Conservation (phyloP, 345 rosid species). For the Erodium maritimum region DNA sequence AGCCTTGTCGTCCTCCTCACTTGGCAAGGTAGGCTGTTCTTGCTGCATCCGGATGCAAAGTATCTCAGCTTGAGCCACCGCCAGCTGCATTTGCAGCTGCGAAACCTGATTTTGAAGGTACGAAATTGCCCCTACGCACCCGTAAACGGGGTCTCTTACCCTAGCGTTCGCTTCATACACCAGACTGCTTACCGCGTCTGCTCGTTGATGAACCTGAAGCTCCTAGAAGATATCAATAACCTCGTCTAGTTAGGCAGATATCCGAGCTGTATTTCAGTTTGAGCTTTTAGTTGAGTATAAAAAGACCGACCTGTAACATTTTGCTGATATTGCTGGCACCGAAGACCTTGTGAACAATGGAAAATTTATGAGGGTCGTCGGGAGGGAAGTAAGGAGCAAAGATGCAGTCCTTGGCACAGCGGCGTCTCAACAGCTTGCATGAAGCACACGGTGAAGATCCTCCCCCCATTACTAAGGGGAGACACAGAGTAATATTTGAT, state of each 20-base stretch:
- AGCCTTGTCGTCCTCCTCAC: conserved; percentile 28
- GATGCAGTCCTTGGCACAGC: conserved; percentile 72
- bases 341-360: conserved; percentile 74
- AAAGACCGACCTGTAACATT: conserved; percentile 62
- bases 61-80: conserved; percentile 71
- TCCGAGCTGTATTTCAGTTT: too few relatives aligned
- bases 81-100: conserved; percentile 69
- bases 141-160: conserved; percentile 74
- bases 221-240: conserved; percentile 27
- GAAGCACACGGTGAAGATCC: conserved; percentile 82
- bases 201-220: conserved; percentile 63
- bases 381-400: conserved; percentile 89
- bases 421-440: conserved; percentile 67
- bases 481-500: not conserved
- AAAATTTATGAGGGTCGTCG: conserved; percentile 72
- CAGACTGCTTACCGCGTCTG: conserved; percentile 69
- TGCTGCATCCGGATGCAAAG: conserved; percentile 73
- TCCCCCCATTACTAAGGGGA: conserved; percentile 35
- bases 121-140: conserved; percentile 76
- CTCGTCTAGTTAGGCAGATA: too few relatives aligned
- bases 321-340: conserved; percentile 88
- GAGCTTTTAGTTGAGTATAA: too few relatives aligned
- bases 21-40: conserved; percentile 25
- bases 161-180: conserved; percentile 79
- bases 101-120: conserved; percentile 71